These are phyloP conservation scores for Zygoascus sp. DNA, from an alignment of 1,139 yeast species.

Conservation along the genomic window DNA sequence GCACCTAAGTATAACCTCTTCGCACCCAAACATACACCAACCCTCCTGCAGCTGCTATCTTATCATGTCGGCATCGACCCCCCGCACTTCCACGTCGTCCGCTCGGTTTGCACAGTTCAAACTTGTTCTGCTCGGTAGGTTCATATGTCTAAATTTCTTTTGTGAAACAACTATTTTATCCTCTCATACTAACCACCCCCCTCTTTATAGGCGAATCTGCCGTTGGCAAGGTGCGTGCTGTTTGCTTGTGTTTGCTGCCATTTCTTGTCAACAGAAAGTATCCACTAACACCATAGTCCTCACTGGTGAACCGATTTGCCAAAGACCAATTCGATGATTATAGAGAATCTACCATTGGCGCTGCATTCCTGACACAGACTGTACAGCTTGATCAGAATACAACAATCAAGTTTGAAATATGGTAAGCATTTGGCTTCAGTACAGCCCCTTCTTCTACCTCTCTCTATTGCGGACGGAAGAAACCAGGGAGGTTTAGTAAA, in stretches of 20 bases:
- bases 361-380: conserved; percentile 92
- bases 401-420: conserved; percentile 44
- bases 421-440: conserved; percentile 37
- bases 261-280: background rate
- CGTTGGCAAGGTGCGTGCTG: conserved; percentile 67
- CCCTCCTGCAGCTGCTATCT: background rate
- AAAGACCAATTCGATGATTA: conserved; percentile 91
- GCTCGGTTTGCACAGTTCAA: conserved; percentile 63
- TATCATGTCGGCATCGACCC: conserved; percentile 22
- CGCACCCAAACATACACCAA: background rate
- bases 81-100: conserved; percentile 35
- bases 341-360: conserved; percentile 95
- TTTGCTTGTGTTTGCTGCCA: background rate
- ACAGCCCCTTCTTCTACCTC: no score
- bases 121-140: conserved; percentile 63
- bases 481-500: no score
- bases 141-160: no score
- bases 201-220: conserved; percentile 75
- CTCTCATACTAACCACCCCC: background rate
- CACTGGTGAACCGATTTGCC: conserved; percentile 89
- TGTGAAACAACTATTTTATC: background rate
- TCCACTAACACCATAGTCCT: conserved; percentile 40
- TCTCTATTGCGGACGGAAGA: no score
- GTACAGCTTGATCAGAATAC: conserved; percentile 58
- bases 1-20: background rate